These are phyloP conservation scores for Pisolithus sp. DNA, from an alignment of 768 basidiomycete species.

Conservation along the genomic window DNA sequence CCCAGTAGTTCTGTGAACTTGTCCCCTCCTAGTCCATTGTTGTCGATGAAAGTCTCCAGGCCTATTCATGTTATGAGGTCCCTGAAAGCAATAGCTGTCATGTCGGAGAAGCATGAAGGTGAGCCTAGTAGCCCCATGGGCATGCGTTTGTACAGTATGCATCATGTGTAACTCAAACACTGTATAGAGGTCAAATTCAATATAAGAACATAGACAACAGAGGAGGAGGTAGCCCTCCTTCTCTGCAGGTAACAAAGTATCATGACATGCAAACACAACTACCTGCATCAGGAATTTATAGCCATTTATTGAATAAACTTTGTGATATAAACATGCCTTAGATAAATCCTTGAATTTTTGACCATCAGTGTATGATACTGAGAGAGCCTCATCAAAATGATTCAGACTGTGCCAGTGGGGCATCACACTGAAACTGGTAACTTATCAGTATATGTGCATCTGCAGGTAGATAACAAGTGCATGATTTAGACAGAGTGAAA, in stretches of 20 bases:
- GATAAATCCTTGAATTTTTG: constrained; percentile 31
- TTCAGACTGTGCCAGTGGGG: constrained; percentile 2
- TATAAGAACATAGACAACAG: constrained; percentile 23
- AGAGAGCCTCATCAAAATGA: constrained; percentile 10
- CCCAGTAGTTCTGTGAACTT: too few relatives aligned
- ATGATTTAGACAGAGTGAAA: background rate
- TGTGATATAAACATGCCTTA: background rate
- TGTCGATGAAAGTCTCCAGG: too few relatives aligned
- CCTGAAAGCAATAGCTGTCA: too few relatives aligned
- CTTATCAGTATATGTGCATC: background rate
- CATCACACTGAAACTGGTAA: background rate
- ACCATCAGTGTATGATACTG: constrained; percentile 28
- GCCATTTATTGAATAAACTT: background rate
- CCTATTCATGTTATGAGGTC: too few relatives aligned
- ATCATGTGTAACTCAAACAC: too few relatives aligned
- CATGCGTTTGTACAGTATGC: too few relatives aligned
- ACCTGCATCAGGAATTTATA: background rate
- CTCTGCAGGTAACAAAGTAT: constrained; percentile 10
- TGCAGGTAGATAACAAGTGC: too few relatives aligned
- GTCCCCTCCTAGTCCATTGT: too few relatives aligned
- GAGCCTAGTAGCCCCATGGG: too few relatives aligned
- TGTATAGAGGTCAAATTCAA: constrained; percentile 24
- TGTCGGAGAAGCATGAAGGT: too few relatives aligned
- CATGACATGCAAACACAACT: constrained; percentile 1
- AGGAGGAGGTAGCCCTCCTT: constrained; percentile 21